Percentiles rank a stretch among this genome's conserved stretches.
Conservation (phyloP, 805 yeast species). For the Candida succiphila region DNA sequence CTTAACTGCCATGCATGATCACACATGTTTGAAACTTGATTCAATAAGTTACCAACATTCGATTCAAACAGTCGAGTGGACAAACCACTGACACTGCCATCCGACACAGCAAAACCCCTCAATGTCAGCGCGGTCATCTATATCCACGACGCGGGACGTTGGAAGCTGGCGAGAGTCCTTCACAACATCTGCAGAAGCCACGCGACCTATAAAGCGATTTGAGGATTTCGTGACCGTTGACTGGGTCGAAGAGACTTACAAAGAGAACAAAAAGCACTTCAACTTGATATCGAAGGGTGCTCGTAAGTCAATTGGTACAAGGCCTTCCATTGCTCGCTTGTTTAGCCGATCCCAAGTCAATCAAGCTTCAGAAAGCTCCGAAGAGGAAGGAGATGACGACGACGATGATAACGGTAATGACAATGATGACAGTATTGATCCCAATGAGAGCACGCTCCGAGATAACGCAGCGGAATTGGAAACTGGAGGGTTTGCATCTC, state of each 20-base stretch:
- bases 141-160: no score
- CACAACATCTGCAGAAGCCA: no score
- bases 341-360: background rate
- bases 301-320: background rate
- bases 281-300: slow-evolving; percentile 1
- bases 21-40: no score
- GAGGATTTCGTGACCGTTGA: slow-evolving; percentile 59
- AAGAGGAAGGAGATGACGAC: background rate
- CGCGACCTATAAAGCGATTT: slow-evolving; percentile 34
- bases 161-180: no score
- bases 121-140: no score
- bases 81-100: no score
- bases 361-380: slow-evolving; percentile 1
- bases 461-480: slow-evolving; percentile 7
- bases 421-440: background rate
- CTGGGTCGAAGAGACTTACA: slow-evolving; percentile 54
- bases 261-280: slow-evolving; percentile 27
- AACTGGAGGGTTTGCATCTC: background rate
- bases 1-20: no score
- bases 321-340: background rate
- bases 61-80: no score
- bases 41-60: no score
- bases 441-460: background rate
- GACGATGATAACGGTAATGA: background rate
- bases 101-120: no score